Evolutionary conservation across 2,329 filamentous ascomycete species (phyloP), one percentile per base, ranked within the genome.

Genomic region (Diaporthe eres): DNA sequence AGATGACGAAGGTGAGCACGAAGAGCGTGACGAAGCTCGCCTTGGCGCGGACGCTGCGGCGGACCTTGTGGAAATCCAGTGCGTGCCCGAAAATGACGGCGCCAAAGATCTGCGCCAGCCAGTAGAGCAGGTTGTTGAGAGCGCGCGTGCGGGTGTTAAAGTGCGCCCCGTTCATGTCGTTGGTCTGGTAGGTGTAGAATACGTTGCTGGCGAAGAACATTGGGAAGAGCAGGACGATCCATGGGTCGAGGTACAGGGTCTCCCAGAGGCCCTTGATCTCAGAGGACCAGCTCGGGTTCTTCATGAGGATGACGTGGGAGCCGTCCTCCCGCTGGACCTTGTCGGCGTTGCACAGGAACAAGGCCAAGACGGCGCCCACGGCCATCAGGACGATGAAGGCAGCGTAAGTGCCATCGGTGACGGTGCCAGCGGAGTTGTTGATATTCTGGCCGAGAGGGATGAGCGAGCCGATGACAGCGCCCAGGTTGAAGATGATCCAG

Each of bases 401-500:
- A 74, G 96, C 91, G 80, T 97, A 98, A n/a, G 95, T 97, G 73
- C 94, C 95, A 80, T 96, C 93, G 63, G 85, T 91, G 75, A 94
- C 93, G 19, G 86, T 86, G 63, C 83, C 83, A 75, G 74, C 85
- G 19, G 83, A 88, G 76, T 86, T 89, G 85, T 94, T 83, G 81
- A 94, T 89, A 85, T 94, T 94, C 83, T 94, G 89, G 77, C 89
- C 93, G 6, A 95, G 89, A n/a, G 93, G 93, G 77, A 95, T 94
- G 80, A 93, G 85, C 81, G 93, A 92, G 77, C 96, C 96, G 83
- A 98, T 95, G 77, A 98, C 95, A 80, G 92, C 95, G 80, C 96
- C 96, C 76, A 96, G 85, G 85, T 98, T 98, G 89, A 98, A 98
- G 81, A 98, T 97, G 83, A 95, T 92, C 96, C 96, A 98, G 86